A percentile compares a stretch with the other conserved stretches of the same genome.
Evolutionary conservation across 768 basidiomycete species (phyloP).

Genomic region (Hypholoma fasciculare): DNA sequence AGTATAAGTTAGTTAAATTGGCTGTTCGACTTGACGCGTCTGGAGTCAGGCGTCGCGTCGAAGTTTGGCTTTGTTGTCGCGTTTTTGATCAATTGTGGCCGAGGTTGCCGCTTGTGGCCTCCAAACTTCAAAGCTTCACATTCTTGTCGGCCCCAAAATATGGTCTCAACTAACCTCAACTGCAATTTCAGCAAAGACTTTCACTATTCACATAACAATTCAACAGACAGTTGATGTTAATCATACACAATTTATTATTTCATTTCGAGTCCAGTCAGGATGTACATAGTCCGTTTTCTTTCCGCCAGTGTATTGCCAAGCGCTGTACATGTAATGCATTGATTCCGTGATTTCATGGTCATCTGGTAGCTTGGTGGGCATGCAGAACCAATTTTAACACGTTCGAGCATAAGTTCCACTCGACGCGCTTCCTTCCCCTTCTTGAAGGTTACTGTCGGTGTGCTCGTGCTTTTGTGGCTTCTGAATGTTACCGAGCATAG

Average conservation of each 20-base stretch:
- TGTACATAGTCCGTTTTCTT: no score
- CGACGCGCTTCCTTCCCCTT: conserved; percentile 43
- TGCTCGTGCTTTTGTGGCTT: conserved; percentile 34
- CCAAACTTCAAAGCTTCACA: no score
- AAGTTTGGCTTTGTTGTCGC: conserved; percentile 33
- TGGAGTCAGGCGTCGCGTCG: conserved; percentile 18
- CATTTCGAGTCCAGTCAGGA: neutral
- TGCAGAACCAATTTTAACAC: conserved; percentile 41
- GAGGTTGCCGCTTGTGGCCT: no score
- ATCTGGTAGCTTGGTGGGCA: neutral
- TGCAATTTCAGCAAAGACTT: no score
- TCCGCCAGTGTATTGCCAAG: no score
- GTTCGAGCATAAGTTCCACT: conserved; percentile 70
- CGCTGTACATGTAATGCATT: no score
- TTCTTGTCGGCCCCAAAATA: no score
- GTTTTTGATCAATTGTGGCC: conserved; percentile 9
- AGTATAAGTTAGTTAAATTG: neutral
- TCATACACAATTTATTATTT: no score
- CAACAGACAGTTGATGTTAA: neutral
- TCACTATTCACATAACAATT: neutral
- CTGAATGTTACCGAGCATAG: conserved; percentile 32
- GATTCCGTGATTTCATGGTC: neutral
- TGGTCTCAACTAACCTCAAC: no score
- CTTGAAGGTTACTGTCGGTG: conserved; percentile 44
- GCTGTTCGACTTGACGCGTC: neutral